Conservation (phyloP, 345 rosid genomes). For the Bruguiera gymnorhiza region DNA sequence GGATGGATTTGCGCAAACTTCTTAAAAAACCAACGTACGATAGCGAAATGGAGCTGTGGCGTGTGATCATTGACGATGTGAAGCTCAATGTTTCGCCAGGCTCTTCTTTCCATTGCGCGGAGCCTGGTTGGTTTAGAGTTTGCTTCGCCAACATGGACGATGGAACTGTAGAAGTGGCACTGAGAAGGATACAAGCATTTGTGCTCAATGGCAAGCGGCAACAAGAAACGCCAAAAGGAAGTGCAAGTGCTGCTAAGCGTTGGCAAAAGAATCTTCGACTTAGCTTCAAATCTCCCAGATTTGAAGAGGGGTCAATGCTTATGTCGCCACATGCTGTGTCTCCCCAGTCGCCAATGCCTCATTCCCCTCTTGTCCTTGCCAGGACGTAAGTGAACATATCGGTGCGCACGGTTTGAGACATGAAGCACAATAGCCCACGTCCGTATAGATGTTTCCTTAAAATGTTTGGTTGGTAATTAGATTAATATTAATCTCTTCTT, state of each 20-base stretch:
- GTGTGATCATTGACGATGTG: slow-evolving; percentile 51
- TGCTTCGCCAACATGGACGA: slow-evolving; percentile 88
- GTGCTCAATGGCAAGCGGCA: slow-evolving; percentile 27
- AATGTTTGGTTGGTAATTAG: no score
- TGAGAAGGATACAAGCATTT: slow-evolving; percentile 50
- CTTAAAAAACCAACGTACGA: slow-evolving; percentile 42
- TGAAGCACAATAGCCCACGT: no score
- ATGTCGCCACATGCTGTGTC: slow-evolving; percentile 51
- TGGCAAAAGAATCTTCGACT: slow-evolving; percentile 44
- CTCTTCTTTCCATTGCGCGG: slow-evolving; percentile 61
- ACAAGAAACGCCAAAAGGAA: slow-evolving; percentile 8
- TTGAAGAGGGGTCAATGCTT: slow-evolving; percentile 37
- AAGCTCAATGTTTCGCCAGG: slow-evolving; percentile 88
- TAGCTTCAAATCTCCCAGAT: slow-evolving; percentile 43
- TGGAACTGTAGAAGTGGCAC: slow-evolving; percentile 51
- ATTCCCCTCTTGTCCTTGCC: slow-evolving; percentile 58
- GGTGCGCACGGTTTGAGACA: no score
- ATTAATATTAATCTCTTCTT: no score
- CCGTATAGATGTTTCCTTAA: no score
- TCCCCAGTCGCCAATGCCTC: slow-evolving; percentile 56
- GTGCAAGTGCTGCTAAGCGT: slow-evolving; percentile 11
- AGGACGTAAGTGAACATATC: slow-evolving; percentile 10
- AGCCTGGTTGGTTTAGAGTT: slow-evolving; percentile 88
- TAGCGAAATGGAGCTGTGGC: slow-evolving; percentile 62
- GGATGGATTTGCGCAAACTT: slow-evolving; percentile 77